Conservation (phyloP, 2,329 filamentous ascomycete genomes). For the Diplodia scrobiculata region DNA sequence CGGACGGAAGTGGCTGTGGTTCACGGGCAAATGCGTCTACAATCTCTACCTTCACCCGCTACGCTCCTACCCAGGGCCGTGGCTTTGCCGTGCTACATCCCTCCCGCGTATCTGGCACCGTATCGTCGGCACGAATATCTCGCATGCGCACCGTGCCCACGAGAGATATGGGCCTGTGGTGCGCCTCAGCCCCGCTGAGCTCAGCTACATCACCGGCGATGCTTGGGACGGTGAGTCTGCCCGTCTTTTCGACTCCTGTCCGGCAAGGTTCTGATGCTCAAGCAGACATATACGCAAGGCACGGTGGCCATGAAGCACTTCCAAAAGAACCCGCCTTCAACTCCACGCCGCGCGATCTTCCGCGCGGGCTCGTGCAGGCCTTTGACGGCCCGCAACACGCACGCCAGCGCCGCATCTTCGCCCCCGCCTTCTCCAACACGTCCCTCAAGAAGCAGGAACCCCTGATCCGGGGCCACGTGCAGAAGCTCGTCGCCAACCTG, state of each 20-base stretch:
- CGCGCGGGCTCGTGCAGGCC: conserved; percentile 43
- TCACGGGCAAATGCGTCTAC: conserved; percentile 24
- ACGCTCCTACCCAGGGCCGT: conserved; percentile 26
- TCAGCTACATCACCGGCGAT: conserved; percentile 43
- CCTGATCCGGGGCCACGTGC: conserved; percentile 39
- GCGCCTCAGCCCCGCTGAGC: conserved; percentile 46
- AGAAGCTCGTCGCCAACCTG: conserved; percentile 44
- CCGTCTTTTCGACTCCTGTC: too few relatives aligned
- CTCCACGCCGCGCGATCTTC: conserved; percentile 37
- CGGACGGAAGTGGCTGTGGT: not conserved
- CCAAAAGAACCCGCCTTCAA: conserved; percentile 21
- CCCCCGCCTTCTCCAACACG: conserved; percentile 40
- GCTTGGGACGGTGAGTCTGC: conserved; percentile 39
- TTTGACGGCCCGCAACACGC: conserved; percentile 47
- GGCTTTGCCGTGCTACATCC: conserved; percentile 15
- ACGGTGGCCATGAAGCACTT: conserved; percentile 9
- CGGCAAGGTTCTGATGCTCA: not conserved
- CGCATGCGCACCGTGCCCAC: conserved; percentile 33
- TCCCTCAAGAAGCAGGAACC: conserved; percentile 38
- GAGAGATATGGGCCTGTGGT: conserved; percentile 49
- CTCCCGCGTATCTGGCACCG: conserved; percentile 7
- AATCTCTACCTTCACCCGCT: conserved; percentile 26
- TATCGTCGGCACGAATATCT: not conserved
- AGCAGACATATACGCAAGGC: conserved; percentile 38
- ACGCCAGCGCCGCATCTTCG: conserved; percentile 44